phyloP scores from a whole-genome alignment of 208 protist species.

The Leptomonas seymouri region DNA sequence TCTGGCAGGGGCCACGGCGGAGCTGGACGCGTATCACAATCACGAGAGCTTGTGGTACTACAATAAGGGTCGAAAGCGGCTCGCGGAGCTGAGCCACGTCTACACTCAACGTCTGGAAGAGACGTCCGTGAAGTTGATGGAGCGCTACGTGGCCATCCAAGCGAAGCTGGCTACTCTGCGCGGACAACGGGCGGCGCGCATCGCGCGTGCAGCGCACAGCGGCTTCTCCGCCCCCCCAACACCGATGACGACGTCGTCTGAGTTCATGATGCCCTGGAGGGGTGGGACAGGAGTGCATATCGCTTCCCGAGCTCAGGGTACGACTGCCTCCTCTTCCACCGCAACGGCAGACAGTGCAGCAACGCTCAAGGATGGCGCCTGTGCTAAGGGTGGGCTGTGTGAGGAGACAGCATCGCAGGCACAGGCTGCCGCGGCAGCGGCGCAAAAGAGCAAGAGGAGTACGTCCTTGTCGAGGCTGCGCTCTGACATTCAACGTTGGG shows the following conservation, averaged over 20 bases:
- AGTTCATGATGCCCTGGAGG: constrained; percentile 15
- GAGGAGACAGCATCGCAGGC: background rate
- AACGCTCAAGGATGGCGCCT: background rate
- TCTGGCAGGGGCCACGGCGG: constrained; percentile 9
- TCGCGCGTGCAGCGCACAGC: constrained; percentile 31
- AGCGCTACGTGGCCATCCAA: constrained; percentile 60
- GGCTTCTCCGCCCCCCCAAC: constrained; percentile 3
- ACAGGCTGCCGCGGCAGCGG: background rate
- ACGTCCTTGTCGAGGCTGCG: constrained; percentile 20
- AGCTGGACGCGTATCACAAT: constrained; percentile 30
- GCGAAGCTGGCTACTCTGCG: constrained; percentile 51
- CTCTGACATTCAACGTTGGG: constrained; percentile 27
- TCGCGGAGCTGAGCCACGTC: constrained; percentile 19
- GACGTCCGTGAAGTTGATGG: constrained; percentile 50
- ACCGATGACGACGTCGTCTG: constrained; percentile 18
- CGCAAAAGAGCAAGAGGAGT: constrained; percentile 3
- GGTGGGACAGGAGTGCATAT: background rate
- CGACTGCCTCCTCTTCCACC: background rate
- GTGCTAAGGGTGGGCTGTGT: background rate
- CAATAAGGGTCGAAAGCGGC: constrained; percentile 25
- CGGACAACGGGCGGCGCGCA: constrained; percentile 43
- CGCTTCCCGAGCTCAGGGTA: background rate
- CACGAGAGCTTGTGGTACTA: constrained; percentile 31
- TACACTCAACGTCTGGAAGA: constrained; percentile 38
- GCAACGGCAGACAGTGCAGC: background rate